Evolutionary conservation across 768 basidiomycete genomes (phyloP).

Genomic region (Rhodotorula taiwanensis): DNA sequence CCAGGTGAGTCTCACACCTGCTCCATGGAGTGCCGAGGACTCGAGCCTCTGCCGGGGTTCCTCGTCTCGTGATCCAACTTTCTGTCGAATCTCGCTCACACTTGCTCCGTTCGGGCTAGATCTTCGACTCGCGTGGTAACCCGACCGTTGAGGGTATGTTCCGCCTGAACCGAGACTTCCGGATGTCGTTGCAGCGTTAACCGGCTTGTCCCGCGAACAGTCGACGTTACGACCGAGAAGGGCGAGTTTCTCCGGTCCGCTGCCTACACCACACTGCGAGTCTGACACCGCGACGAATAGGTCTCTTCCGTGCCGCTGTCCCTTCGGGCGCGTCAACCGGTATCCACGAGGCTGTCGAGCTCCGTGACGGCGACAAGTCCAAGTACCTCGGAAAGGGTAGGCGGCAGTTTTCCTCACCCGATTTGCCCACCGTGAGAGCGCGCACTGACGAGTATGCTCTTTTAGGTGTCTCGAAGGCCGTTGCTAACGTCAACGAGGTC

Average conservation of each 20-base stretch:
- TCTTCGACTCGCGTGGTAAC: slow-evolving; percentile 99
- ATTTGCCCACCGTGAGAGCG: background rate
- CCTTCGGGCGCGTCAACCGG: slow-evolving; percentile 99
- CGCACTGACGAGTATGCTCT: background rate
- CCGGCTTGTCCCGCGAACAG: slow-evolving; percentile 5
- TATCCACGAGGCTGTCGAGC: slow-evolving; percentile 95
- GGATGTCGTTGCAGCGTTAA: too few relatives aligned
- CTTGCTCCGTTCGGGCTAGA: slow-evolving; percentile 50
- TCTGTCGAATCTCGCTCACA: background rate
- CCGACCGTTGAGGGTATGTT: slow-evolving; percentile 50
- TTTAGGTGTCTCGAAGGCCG: slow-evolving; percentile 84
- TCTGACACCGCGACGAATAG: slow-evolving; percentile 51
- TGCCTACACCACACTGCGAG: too few relatives aligned
- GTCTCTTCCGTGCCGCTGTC: slow-evolving; percentile 86
- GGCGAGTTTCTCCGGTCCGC: too few relatives aligned
- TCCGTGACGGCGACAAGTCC: slow-evolving; percentile 89
- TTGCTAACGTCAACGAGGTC: slow-evolving; percentile 81
- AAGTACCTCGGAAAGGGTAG: slow-evolving; percentile 97
- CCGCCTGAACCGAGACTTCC: too few relatives aligned
- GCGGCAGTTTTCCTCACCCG: background rate
- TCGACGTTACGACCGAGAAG: slow-evolving; percentile 41
- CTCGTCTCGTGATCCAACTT: background rate
- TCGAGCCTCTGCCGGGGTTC: background rate
- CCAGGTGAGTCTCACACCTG: slow-evolving; percentile 28
- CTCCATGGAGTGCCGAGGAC: background rate